A percentile compares a stretch with the other conserved stretches of the same genome.
These are phyloP conservation scores for Nelumbo lutea DNA, from an alignment of 164 flowering plant genomes.

Conservation along the genomic window DNA sequence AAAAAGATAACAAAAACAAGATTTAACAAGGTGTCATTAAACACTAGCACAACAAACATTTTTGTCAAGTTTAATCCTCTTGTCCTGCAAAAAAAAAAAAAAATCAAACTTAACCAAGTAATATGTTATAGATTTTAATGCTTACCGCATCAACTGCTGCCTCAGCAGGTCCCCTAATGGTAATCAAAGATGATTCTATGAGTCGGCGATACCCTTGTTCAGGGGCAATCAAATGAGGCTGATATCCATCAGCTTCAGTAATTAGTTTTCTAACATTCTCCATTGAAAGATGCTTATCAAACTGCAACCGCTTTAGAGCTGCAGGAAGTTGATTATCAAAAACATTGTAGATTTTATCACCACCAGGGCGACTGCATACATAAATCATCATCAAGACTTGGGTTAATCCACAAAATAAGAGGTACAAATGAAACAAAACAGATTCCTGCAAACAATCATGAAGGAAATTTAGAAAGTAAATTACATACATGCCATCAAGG, in stretches of 20 bases:
- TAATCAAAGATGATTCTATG: constrained; percentile 69
- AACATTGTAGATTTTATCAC: constrained; percentile 70
- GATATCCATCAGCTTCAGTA: constrained; percentile 88
- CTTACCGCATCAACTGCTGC: constrained; percentile 90
- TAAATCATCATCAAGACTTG: not conserved
- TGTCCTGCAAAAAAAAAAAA: no score
- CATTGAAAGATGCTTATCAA: constrained; percentile 81
- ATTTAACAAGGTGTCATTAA: not conserved
- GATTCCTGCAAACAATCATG: not conserved
- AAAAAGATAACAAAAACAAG: not conserved
- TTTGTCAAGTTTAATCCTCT: no score
- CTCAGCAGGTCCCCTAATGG: constrained; percentile 92
- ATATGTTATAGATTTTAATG: not conserved
- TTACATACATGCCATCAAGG: constrained; percentile 80
- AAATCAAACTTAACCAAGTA: not conserved
- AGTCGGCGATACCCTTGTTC: constrained; percentile 95
- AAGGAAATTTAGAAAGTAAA: not conserved
- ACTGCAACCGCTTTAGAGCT: constrained; percentile 72
- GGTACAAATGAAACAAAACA: not conserved
- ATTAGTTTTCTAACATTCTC: constrained; percentile 71
- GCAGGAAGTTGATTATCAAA: constrained; percentile 87
- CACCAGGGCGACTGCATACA: constrained; percentile 67
- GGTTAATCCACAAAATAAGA: not conserved
- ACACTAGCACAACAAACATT: no score
- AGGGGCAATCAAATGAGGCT: constrained; percentile 82